These are phyloP conservation scores for Powellomyces hirtus DNA, from an alignment of 192 early-diverging fungal species.

Conservation along the genomic window DNA sequence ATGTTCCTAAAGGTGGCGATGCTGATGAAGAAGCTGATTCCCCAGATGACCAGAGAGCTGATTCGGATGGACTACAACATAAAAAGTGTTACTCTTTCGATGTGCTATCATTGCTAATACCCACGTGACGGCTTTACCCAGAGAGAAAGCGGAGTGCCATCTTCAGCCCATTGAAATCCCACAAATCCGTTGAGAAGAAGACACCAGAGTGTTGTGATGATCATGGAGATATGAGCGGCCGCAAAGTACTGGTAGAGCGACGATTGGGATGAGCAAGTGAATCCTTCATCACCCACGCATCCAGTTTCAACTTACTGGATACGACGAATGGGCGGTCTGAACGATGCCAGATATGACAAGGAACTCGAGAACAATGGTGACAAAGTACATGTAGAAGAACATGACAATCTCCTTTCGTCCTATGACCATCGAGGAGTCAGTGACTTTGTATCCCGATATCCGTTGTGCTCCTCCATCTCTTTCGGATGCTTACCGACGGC, in stretches of 20 bases:
- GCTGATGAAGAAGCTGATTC: conserved; percentile 71
- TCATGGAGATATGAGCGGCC: conserved; percentile 76
- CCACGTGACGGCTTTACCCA: no score
- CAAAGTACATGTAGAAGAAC: conserved; percentile 96
- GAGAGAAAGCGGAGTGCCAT: conserved; percentile 89
- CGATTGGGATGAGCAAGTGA: neutral
- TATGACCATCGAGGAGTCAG: conserved; percentile 28
- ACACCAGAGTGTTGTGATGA: conserved; percentile 87
- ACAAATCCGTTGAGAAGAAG: conserved; percentile 93
- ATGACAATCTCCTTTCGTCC: conserved; percentile 97
- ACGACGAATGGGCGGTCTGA: conserved; percentile 64
- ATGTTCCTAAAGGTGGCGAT: conserved; percentile 78
- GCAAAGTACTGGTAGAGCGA: conserved; percentile 70
- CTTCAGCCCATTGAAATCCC: conserved; percentile 95
- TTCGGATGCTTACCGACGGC: conserved; percentile 85
- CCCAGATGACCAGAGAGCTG: conserved; percentile 77
- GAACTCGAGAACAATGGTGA: conserved; percentile 84
- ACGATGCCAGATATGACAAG: conserved; percentile 91
- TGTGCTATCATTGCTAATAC: no score
- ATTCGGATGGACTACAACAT: conserved; percentile 84
- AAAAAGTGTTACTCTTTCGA: no score
- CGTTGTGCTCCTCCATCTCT: neutral
- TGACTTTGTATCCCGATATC: neutral
- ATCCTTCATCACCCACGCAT: neutral
- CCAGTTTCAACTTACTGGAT: conserved; percentile 12